Evolutionary conservation across 306 rosid genomes (phyloP).

Genomic region (Acacia acuminata): DNA sequence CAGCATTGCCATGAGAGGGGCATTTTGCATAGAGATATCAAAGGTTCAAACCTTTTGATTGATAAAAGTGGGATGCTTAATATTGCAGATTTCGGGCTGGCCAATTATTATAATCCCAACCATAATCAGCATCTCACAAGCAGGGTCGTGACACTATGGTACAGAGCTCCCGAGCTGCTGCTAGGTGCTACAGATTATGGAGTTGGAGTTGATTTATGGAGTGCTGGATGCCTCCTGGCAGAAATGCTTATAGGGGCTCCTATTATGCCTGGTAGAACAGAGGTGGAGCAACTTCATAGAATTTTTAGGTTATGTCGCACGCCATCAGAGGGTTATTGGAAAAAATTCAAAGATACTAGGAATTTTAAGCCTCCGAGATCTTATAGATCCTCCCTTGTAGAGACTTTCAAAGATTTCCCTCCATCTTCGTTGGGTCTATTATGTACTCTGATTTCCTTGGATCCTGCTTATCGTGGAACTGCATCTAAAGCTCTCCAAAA

Average conservation of each 20-base stretch:
- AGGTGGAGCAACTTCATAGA: constrained; percentile 79
- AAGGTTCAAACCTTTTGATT: not conserved
- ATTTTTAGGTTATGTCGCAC: constrained; percentile 86
- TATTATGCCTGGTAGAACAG: constrained; percentile 1
- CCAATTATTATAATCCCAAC: not conserved
- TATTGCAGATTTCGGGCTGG: not conserved
- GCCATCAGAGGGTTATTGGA: constrained; percentile 91
- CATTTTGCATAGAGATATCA: not conserved
- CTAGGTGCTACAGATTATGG: not conserved
- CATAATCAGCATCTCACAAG: not conserved
- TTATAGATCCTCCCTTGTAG: constrained; percentile 60
- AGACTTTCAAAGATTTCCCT: constrained; percentile 67
- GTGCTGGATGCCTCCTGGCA: constrained; percentile 9
- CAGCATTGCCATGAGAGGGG: not conserved
- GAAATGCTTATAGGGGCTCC: not conserved
- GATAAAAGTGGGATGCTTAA: constrained; percentile 1
- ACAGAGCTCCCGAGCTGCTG: not conserved
- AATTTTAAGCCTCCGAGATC: constrained; percentile 69
- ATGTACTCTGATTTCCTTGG: constrained; percentile 73
- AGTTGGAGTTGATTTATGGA: constrained; percentile 2
- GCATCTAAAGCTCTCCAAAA: constrained; percentile 70
- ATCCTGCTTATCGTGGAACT: constrained; percentile 74
- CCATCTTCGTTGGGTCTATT: constrained; percentile 68
- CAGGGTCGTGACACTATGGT: not conserved
- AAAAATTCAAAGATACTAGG: constrained; percentile 53